Evolutionary conservation across 495 filamentous ascomycete species (phyloP), one percentile per base, ranked within the genome.

Genomic region (Aspergillus ellipticus): DNA sequence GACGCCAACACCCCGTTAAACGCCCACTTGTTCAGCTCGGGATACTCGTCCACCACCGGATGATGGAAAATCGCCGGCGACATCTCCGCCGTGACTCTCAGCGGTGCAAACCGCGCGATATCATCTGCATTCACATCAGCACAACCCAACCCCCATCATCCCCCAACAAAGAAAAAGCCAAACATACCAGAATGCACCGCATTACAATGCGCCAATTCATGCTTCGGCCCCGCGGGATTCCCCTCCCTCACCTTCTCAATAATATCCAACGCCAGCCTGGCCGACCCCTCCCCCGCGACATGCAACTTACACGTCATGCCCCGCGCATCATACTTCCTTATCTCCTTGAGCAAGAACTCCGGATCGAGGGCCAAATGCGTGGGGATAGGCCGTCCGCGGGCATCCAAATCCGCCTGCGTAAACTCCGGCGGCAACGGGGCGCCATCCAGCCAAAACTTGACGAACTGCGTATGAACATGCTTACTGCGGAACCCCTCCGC

Each of bases 281-380:
- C 42, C 11, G n/a, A 16, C 2, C 52, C 52, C 17, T 54, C 39
- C 4, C 52, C 52, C 3, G 41, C 41, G 24, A 24, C 28, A 17
- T 54, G 52, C 6, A 54, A 4, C 26, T 54, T 54, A 16, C 52
- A 54, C 6, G 52, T 48, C 15, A 54, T 20, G 8, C 52, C 52
- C 0, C 24, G 22, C 3, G 42, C n/a, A 24, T 54, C 52, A 24
- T 45, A 48, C 15, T 37, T 33, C 2, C 17, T 22, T 4, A 53
- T 5, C 1, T 8, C 6, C 6, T 20, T 1, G 4, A 45, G 19
- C 0, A 37, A 4, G 15, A 29, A 10, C 21, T 54, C 42, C 26
- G n/a, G 6, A 11, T 19, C 13, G 5, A 54, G 3, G 3, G 46
- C 11, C 16, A 54, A 11, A n/a, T 35, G 0, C 0, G 20, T 33